These are phyloP conservation scores for Lichenothelia convexa DNA, from an alignment of 495 filamentous ascomycete species.

Conservation along the genomic window DNA sequence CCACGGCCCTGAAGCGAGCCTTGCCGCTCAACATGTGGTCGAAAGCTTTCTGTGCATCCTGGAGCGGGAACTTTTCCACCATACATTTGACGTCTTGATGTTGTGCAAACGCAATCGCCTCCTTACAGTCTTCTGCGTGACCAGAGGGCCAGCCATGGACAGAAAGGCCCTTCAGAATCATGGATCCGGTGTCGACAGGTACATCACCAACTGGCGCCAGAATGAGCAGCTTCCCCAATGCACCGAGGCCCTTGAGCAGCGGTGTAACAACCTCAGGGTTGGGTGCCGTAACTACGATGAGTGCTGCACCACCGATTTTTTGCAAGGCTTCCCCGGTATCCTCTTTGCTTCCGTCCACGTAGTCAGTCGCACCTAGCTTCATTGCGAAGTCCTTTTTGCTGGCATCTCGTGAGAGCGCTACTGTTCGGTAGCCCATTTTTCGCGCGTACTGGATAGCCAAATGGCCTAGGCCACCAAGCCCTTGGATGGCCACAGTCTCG, in stretches of 20 bases:
- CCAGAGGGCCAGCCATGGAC: constrained; percentile 47
- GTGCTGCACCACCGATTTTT: constrained; percentile 39
- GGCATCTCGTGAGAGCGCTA: constrained; percentile 38
- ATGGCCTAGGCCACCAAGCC: constrained; percentile 32
- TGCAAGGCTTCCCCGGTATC: constrained; percentile 32
- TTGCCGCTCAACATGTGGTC: constrained; percentile 26
- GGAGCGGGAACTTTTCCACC: constrained; percentile 43
- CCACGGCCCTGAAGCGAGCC: constrained; percentile 26
- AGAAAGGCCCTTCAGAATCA: constrained; percentile 32
- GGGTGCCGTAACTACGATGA: constrained; percentile 48
- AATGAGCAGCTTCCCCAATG: constrained; percentile 40
- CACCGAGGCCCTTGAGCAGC: constrained; percentile 35
- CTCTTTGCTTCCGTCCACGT: constrained; percentile 40
- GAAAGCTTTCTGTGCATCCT: constrained; percentile 31
- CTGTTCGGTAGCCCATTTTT: constrained; percentile 45
- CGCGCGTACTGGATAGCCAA: constrained; percentile 47
- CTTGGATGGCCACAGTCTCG: constrained; percentile 42
- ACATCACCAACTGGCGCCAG: constrained; percentile 35
- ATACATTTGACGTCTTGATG: constrained; percentile 40
- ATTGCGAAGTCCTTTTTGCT: constrained; percentile 40
- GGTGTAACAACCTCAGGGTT: constrained; percentile 33
- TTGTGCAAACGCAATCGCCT: constrained; percentile 43
- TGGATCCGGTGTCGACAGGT: constrained; percentile 27
- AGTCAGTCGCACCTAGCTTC: constrained; percentile 47
- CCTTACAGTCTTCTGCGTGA: constrained; percentile 43